Base-by-base conservation (phyloP, 2,329 filamentous ascomycete species). In the Calonectria pseudoturangicola region DNA sequence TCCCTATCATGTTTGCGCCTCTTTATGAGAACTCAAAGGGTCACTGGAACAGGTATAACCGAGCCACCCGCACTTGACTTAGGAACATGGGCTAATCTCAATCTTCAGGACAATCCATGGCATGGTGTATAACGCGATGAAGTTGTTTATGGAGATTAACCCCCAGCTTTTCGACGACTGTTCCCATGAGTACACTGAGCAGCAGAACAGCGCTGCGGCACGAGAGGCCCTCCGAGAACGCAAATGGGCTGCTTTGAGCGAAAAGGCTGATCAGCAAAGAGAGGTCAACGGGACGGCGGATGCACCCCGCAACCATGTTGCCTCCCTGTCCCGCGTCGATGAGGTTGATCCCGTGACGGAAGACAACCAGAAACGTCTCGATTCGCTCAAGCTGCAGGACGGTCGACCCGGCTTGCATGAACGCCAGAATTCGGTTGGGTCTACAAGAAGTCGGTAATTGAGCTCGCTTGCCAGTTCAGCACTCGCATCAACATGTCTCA, bases 71-170 rank as follows among this genome's bases (percentile, higher is more conserved):
- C 16, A 12, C 16, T 13, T 4, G 25, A 25, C n/a, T 25, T 2
- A 4, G 12, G 7, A 66, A 16, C 7, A 2, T 30, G 9, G 30
- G 48, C 76, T 79, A 66, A 79, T 28, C 21, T 88, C 74, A 28
- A 16, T 12, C 63, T 9, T 2, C 76, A 98, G 97, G 81, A 99
- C 97, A 9, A 99, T 99, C 78, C 97, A 99, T 82, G 97, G 97
- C 83, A 98, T 99, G 96, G 97, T 99, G 13, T 98, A 98, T 85
- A 99, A 98, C 81, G 97, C 97, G 70, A 98, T 99, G 97, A 99
- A 99, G 84, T 91, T 99, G 45, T 99, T 99, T 85, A 99, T 99
- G 97, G 97, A 99, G 84, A 98, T 99, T 81, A 98, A 98, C 84
- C 97, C 97, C 12, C 96, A 98, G 84, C 91, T 99, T 27, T 99